Conservation (phyloP, 2,329 filamentous ascomycete genomes). For the Ilyonectria mors-panacis region DNA sequence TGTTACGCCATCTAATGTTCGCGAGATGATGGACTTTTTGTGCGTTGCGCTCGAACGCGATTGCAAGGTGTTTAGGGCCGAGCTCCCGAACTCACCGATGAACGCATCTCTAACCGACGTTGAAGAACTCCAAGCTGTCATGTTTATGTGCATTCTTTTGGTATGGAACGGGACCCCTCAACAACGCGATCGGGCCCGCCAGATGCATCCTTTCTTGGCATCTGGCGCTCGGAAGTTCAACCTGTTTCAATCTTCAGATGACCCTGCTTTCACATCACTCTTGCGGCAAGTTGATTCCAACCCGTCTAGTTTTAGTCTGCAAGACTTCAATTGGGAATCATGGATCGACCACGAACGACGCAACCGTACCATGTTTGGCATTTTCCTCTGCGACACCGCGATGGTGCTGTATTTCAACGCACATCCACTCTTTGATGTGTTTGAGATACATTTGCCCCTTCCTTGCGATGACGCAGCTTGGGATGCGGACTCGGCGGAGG, state of each 20-base stretch:
- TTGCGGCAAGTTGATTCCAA: slow-evolving; percentile 72
- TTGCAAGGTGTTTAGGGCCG: slow-evolving; percentile 58
- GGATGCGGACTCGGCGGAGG: slow-evolving; percentile 73
- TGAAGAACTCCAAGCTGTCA: slow-evolving; percentile 78
- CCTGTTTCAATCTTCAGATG: slow-evolving; percentile 68
- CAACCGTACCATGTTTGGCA: slow-evolving; percentile 74
- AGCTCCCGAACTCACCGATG: slow-evolving; percentile 42
- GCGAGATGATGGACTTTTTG: slow-evolving; percentile 77
- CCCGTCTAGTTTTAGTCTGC: slow-evolving; percentile 61
- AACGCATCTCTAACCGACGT: slow-evolving; percentile 60
- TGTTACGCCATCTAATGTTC: slow-evolving; percentile 72
- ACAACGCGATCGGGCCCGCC: slow-evolving; percentile 75
- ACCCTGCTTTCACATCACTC: slow-evolving; percentile 67
- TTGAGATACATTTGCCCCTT: slow-evolving; percentile 77
- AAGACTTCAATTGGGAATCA: slow-evolving; percentile 73
- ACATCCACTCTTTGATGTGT: slow-evolving; percentile 72
- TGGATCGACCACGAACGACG: slow-evolving; percentile 83
- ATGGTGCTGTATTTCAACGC: slow-evolving; percentile 81
- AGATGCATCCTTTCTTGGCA: slow-evolving; percentile 71
- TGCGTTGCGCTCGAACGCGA: slow-evolving; percentile 72
- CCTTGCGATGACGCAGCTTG: slow-evolving; percentile 82
- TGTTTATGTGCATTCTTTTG: slow-evolving; percentile 73
- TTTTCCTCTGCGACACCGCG: slow-evolving; percentile 75
- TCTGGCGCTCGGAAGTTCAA: slow-evolving; percentile 70
- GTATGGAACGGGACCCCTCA: slow-evolving; percentile 79